These are phyloP conservation scores for Globisporangium parvum DNA, from an alignment of 352 stramenopile species.

Conservation along the genomic window DNA sequence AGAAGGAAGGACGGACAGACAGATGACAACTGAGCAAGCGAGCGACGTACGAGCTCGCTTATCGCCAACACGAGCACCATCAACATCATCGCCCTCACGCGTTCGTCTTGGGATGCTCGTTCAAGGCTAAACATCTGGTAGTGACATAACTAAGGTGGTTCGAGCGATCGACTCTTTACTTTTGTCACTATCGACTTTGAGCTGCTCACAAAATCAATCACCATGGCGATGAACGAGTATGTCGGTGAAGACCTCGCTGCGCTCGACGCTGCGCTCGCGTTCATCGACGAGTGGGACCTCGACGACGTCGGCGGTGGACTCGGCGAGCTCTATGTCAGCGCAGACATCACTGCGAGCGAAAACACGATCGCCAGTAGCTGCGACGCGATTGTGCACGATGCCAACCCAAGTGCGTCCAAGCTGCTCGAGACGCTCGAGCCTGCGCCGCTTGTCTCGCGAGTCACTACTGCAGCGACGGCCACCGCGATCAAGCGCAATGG, in stretches of 20 bases:
- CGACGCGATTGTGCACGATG: too few species aligned
- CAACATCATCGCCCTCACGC: too few species aligned
- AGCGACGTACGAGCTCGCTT: not conserved
- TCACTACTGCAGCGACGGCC: not conserved
- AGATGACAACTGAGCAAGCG: not conserved
- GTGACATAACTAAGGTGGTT: too few species aligned
- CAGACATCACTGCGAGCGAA: not conserved
- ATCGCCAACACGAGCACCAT: not conserved
- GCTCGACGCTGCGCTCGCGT: slow-evolving; percentile 13
- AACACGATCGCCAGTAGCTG: not conserved
- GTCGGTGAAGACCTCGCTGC: slow-evolving; percentile 12
- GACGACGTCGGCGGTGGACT: slow-evolving; percentile 2
- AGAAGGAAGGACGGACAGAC: too few species aligned
- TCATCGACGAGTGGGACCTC: slow-evolving; percentile 14
- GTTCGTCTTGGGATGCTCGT: too few species aligned
- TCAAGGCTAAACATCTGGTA: too few species aligned
- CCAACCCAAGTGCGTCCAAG: too few species aligned
- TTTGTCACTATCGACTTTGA: too few species aligned
- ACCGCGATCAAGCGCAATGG: too few species aligned
- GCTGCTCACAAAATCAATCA: too few species aligned
- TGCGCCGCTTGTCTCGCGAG: not conserved
- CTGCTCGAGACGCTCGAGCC: too few species aligned
- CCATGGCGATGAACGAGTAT: slow-evolving; percentile 4
- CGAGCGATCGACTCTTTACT: too few species aligned
- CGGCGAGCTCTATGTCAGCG: not conserved